Percentiles rank a stretch among this genome's conserved stretches.
Evolutionary conservation across 441 rosid genomes (phyloP).

Genomic region (Erysimum cheiri): DNA sequence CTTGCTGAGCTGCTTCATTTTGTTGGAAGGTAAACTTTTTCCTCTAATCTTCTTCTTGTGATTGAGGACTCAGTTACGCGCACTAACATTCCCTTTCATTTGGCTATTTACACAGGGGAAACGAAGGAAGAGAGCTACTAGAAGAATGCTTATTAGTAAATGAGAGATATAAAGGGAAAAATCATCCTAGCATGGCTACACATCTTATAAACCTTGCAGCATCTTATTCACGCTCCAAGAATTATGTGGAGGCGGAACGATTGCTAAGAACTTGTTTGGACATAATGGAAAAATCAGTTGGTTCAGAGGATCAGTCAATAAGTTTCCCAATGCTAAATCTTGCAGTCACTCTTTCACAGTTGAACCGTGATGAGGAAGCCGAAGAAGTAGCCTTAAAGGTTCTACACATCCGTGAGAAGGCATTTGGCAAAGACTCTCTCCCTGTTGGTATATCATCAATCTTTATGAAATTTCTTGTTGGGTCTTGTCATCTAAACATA

Average conservation of each 20-base stretch:
- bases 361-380: slow-evolving; percentile 74
- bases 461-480: slow-evolving; percentile 1
- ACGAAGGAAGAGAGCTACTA: slow-evolving; percentile 81
- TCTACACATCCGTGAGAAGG: slow-evolving; percentile 66
- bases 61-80: neutral
- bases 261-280: slow-evolving; percentile 69
- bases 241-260: slow-evolving; percentile 77
- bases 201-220: slow-evolving; percentile 82
- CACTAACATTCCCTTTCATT: neutral
- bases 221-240: slow-evolving; percentile 71
- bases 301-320: slow-evolving; percentile 73
- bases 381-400: slow-evolving; percentile 63
- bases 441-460: slow-evolving; percentile 64
- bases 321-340: slow-evolving; percentile 79
- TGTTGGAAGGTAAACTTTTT: slow-evolving; percentile 68
- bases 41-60: neutral
- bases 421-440: slow-evolving; percentile 77
- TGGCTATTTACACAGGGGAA: slow-evolving; percentile 52
- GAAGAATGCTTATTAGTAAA: slow-evolving; percentile 80
- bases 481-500: neutral
- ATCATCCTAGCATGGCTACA: slow-evolving; percentile 67
- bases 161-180: slow-evolving; percentile 71
- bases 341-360: slow-evolving; percentile 70
- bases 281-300: slow-evolving; percentile 53
- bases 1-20: slow-evolving; percentile 87